phyloP scores from a whole-genome alignment of 768 basidiomycete genomes.

The Phaeotremella skinneri region DNA sequence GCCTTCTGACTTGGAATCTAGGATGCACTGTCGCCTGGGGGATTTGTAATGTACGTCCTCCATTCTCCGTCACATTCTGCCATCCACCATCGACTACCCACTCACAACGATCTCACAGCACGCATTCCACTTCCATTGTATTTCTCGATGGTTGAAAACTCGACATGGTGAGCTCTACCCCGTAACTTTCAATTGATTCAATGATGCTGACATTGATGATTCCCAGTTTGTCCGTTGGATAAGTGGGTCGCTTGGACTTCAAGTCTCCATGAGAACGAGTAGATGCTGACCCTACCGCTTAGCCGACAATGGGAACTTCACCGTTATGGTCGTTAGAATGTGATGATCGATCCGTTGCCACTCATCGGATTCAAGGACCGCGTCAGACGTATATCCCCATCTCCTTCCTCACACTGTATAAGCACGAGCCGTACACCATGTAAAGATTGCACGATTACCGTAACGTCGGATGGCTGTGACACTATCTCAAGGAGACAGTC shows the following conservation, averaged over 20 bases:
- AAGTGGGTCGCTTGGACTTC: constrained; percentile 37
- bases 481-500: not conserved
- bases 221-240: constrained; percentile 51
- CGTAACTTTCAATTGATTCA: not conserved
- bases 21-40: constrained; percentile 90
- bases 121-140: constrained; percentile 99
- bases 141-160: constrained; percentile 98
- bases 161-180: constrained; percentile 48
- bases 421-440: constrained; percentile 10
- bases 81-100: not conserved
- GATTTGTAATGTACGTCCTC: constrained; percentile 79
- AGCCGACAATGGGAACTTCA: constrained; percentile 53
- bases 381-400: not conserved
- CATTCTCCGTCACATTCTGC: constrained; percentile 2
- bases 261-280: not conserved
- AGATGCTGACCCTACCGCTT: constrained; percentile 1
- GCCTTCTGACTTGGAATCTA: constrained; percentile 11
- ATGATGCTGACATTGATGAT: constrained; percentile 5
- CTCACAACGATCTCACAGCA: constrained; percentile 57
- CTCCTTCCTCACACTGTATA: not conserved
- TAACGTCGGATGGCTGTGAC: no score
- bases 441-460: no score
- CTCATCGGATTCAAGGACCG: not conserved
- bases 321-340: constrained; percentile 48
- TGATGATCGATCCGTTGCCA: constrained; percentile 10